Conservation (phyloP, 805 yeast genomes). For the Candida nanaspora region DNA sequence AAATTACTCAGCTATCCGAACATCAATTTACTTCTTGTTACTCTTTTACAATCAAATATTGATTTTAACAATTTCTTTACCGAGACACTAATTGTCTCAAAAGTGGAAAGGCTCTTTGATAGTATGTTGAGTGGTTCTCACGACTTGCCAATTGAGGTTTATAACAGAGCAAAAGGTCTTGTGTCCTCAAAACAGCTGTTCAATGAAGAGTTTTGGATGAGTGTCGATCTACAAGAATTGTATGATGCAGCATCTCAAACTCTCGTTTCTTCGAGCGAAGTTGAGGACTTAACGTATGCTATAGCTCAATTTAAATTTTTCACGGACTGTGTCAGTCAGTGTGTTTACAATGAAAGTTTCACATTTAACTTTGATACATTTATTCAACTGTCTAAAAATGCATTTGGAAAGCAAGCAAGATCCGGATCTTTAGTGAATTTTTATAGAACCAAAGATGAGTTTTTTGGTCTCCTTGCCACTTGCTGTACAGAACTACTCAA, state of each 20-base stretch:
- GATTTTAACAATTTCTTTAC: slow-evolving; percentile 13
- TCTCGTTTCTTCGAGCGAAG: slow-evolving; percentile 8
- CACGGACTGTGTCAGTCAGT: slow-evolving; percentile 14
- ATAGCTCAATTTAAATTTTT: slow-evolving; percentile 18
- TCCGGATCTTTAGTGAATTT: slow-evolving; percentile 23
- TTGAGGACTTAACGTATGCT: slow-evolving; percentile 13
- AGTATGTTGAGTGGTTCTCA: slow-evolving; percentile 15
- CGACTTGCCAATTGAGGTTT: slow-evolving; percentile 5
- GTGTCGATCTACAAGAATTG: slow-evolving; percentile 14
- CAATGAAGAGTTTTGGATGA: slow-evolving; percentile 20
- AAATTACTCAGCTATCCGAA: slow-evolving; percentile 10
- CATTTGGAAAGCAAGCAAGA: slow-evolving; percentile 13
- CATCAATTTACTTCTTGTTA: slow-evolving; percentile 11
- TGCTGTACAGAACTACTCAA: slow-evolving; percentile 9
- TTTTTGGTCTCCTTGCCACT: slow-evolving; percentile 23
- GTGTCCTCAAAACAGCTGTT: slow-evolving; percentile 12
- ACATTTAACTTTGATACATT: slow-evolving; percentile 14
- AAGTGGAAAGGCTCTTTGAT: slow-evolving; percentile 19
- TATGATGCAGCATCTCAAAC: slow-evolving; percentile 11
- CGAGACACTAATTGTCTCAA: slow-evolving; percentile 13
- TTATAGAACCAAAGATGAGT: slow-evolving; percentile 37
- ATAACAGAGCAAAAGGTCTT: slow-evolving; percentile 16
- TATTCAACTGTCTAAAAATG: slow-evolving; percentile 9
- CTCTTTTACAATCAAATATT: slow-evolving; percentile 9
- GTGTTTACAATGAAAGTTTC: slow-evolving; percentile 16